These are phyloP conservation scores for Rhodotorula sp. DNA, from an alignment of 1,284 basidiomycete species.

Conservation along the genomic window DNA sequence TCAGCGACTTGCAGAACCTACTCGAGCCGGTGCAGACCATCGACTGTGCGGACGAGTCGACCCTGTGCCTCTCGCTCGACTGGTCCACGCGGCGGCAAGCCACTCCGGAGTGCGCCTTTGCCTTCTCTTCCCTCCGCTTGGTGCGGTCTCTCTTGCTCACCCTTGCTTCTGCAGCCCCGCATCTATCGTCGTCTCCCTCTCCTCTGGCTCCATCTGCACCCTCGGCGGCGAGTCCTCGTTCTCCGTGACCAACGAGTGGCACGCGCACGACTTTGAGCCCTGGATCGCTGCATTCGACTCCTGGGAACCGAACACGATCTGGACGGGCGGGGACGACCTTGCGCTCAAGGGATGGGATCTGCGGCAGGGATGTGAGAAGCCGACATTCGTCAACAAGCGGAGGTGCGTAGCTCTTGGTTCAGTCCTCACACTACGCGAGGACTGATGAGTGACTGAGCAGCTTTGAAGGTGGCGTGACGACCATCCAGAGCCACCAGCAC, in stretches of 20 bases:
- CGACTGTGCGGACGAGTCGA: constrained; percentile 62
- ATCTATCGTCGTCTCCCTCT: constrained; percentile 71
- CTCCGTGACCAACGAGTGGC: constrained; percentile 64
- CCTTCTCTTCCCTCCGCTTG: constrained; percentile 20
- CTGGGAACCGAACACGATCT: constrained; percentile 73
- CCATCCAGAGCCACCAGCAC: constrained; percentile 81
- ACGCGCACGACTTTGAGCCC: constrained; percentile 89
- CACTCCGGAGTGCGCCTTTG: constrained; percentile 7
- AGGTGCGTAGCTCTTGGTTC: constrained; percentile 53
- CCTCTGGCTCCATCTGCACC: constrained; percentile 69
- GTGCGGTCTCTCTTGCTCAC: background rate
- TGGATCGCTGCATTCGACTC: constrained; percentile 93
- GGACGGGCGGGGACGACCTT: constrained; percentile 93
- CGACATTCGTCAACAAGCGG: constrained; percentile 71
- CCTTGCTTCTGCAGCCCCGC: constrained; percentile 14
- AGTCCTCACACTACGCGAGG: background rate
- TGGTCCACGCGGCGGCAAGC: constrained; percentile 70
- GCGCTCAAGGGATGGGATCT: constrained; percentile 90
- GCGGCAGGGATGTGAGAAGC: constrained; percentile 63
- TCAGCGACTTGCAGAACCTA: constrained; percentile 51
- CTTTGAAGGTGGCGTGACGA: constrained; percentile 91
- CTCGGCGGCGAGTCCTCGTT: constrained; percentile 55
- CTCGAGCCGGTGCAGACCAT: constrained; percentile 59
- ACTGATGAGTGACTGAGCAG: constrained; percentile 52
- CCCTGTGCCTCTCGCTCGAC: constrained; percentile 80